A percentile compares a stretch with the other conserved stretches of the same genome.
Conservation (phyloP, 116 monocot genomes). For the Posidonia oceanica region DNA sequence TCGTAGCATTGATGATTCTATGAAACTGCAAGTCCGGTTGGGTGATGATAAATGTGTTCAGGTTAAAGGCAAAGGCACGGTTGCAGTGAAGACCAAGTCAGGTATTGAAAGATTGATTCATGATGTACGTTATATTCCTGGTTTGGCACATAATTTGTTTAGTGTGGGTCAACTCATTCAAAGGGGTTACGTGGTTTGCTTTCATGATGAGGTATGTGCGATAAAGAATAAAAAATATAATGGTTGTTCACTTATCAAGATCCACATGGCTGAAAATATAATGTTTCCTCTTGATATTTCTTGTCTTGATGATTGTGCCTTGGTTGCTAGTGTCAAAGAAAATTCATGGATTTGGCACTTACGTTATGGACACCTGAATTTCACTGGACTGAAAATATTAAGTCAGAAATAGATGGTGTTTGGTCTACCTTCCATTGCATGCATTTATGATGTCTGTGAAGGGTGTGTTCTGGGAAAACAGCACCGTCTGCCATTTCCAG, state of each 20-base stretch:
- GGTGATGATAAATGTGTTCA: constrained; percentile 13
- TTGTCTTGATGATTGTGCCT: neutral
- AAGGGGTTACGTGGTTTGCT: constrained; percentile 6
- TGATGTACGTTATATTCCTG: constrained; percentile 11
- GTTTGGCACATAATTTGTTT: constrained; percentile 8
- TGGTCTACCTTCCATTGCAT: constrained; percentile 7
- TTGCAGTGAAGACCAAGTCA: constrained; percentile 4
- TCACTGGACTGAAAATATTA: constrained; percentile 9
- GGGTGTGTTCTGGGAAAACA: constrained; percentile 16
- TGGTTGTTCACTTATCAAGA: neutral
- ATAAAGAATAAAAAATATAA: constrained; percentile 1
- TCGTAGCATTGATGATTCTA: constrained; percentile 10
- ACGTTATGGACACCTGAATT: constrained; percentile 11
- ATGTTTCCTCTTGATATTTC: constrained; percentile 2
- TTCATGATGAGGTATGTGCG: constrained; percentile 6
- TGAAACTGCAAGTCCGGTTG: constrained; percentile 8
- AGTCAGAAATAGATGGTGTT: constrained; percentile 15
- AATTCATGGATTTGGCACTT: constrained; percentile 3
- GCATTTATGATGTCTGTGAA: constrained; percentile 6
- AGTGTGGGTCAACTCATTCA: constrained; percentile 12
- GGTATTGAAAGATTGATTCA: constrained; percentile 10
- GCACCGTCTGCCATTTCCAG: constrained; percentile 5
- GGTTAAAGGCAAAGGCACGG: constrained; percentile 7
- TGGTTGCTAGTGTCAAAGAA: neutral
- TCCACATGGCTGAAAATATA: constrained; percentile 2